Base-by-base conservation (phyloP, 2,329 filamentous ascomycete species). In the Lachnellula cervina region DNA sequence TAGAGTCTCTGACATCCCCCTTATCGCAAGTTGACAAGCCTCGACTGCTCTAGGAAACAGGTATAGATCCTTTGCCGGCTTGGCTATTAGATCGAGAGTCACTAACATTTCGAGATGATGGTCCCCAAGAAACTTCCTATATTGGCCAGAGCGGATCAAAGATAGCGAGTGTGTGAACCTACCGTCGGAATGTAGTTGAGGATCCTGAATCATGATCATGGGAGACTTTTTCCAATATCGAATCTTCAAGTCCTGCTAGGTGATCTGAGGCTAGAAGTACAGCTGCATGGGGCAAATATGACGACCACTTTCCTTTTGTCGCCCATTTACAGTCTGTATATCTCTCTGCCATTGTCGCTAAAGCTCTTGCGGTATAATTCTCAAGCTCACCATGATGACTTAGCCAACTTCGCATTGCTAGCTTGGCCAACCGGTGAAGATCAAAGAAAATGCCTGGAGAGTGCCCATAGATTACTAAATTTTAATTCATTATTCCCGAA, bases 371-470 rank as follows among this genome's bases (percentile, higher is more conserved):
- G 4, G 49, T 45, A 8, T 40, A 49, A 11, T 32, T 49, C 34
- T 58, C 51, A 2, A 56, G 3, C 25, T 59, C 21, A 3, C 35
- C 49, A 14, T 61, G 37, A n/a, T 25, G 21, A 53, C 42, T 48
- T 19, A 66, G 53, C 64, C 60, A 65, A 48, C 55, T 58, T 37
- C 54, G 51, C 17, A 59, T 67, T 34, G 57, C 51, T n/a, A 63
- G 47, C 34, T 59, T 56, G 9, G 62, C 59, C 16, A 64, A 49
- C 19, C 51, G 47, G 51, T 64, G 61, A 23, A 62, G 51, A 25
- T 58, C 54, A 43, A 59, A 61, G 0, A 73, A 56, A 68, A 77
- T 51, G 71, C 61, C 46, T 60, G 60, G 9, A 78, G 64, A 1
- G 64, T 62, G 0, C 59, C 37, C 0, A 77, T 51, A 54, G 76